Evolutionary conservation across 129 eudicot species (phyloP), one percentile per base, ranked within the genome.

Genomic region (Sambucus nigra): DNA sequence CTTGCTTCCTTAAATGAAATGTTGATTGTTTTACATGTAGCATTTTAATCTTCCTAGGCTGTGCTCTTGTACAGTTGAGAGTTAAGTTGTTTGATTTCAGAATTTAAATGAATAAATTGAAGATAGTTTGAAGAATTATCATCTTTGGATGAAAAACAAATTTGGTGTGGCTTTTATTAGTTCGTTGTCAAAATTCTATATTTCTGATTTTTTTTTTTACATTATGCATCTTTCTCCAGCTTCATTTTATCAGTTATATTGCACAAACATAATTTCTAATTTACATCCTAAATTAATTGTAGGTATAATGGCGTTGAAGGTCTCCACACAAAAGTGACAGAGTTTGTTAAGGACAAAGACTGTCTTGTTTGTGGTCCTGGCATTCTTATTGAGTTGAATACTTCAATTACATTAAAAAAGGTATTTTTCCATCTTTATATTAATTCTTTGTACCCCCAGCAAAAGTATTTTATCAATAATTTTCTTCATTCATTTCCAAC

Each of bases 261-360:
- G n/a, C n/a, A n/a, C n/a, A n/a, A n/a, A n/a, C n/a, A n/a, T n/a
- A n/a, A n/a, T n/a, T n/a, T 7, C 42, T 35, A 35, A 35, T 35
- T 35, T 12, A 35, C 2, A 35, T 35, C 42, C 42, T 35, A 35
- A 1, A 12, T 35, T 35, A 35, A 49, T 39, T 59, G 65, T 57
- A 89, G 97, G 79, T 89, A 81, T 57, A 89, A 89, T 71, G 95
- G 95, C 44, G 95, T 81, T 76, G 95, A 84, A 54, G 97, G 97
- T 51, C 83, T 84, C 46, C 95, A 89, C 57, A 81, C 80, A 29
- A 72, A 84, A 82, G 97, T 84, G 49, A 89, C 95, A 3, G 95
- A 84, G 72, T 85, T 84, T 64, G 88, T 76, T 22, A 81, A 40
- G 72, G 95, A 81, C 58, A 78, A 73, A 12, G 97, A 82, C 38